These are phyloP conservation scores for Salix suchowensis DNA, from an alignment of 345 rosid species.

Conservation along the genomic window DNA sequence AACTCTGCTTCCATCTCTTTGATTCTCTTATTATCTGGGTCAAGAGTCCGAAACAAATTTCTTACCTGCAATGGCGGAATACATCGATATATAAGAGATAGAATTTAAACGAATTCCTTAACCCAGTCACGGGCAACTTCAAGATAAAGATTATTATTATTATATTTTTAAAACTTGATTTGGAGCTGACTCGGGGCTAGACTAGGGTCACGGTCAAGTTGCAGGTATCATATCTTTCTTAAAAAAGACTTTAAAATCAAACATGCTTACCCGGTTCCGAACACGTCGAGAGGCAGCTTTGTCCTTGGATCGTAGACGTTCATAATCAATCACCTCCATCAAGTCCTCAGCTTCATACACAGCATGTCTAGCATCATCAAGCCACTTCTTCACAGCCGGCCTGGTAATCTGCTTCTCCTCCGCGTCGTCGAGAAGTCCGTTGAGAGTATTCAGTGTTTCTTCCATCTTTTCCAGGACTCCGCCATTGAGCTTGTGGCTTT, in stretches of 20 bases:
- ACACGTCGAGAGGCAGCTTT: neutral
- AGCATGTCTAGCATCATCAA: slow-evolving; percentile 13
- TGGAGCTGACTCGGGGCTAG: no score
- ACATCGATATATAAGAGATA: neutral
- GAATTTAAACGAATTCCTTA: no score
- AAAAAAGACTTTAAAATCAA: no score
- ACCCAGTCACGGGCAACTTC: no score
- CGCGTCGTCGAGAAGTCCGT: slow-evolving; percentile 15
- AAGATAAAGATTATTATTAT: no score
- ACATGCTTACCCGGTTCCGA: neutral
- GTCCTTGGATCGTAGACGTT: neutral
- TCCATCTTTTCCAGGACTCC: neutral
- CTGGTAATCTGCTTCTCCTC: slow-evolving; percentile 15
- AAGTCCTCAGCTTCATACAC: slow-evolving; percentile 23
- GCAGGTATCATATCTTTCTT: no score
- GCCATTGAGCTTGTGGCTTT: neutral
- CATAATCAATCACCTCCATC: slow-evolving; percentile 13
- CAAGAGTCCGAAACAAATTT: neutral
- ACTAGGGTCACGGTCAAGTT: no score
- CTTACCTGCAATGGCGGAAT: slow-evolving; percentile 1
- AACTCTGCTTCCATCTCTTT: neutral
- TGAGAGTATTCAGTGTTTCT: neutral
- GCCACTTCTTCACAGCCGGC: slow-evolving; percentile 4
- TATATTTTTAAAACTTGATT: no score
- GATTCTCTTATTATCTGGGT: neutral